phyloP scores from a whole-genome alignment of 1,139 yeast species.

The Candida tetrigidarum region DNA sequence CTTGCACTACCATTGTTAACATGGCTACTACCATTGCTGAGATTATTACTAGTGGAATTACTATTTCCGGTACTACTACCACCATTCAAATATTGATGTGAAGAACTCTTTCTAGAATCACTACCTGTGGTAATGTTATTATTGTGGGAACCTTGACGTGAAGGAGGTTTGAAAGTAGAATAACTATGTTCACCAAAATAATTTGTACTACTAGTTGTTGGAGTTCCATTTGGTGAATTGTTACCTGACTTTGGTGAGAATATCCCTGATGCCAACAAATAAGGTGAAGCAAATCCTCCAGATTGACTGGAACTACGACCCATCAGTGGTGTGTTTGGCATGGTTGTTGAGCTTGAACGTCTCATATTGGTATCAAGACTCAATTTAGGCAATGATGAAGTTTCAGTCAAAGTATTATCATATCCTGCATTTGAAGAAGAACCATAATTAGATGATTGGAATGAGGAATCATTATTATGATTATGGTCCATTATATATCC shows the following conservation, averaged over 20 bases:
- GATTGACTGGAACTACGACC: constrained; percentile 25
- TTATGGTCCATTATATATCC: constrained; percentile 38
- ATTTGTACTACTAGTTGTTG: constrained; percentile 15
- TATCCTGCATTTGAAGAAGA: constrained; percentile 25
- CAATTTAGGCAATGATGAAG: constrained; percentile 30
- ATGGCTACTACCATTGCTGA: not conserved
- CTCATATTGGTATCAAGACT: constrained; percentile 33
- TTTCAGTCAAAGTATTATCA: constrained; percentile 38
- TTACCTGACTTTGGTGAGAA: constrained; percentile 49
- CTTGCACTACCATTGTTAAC: not conserved
- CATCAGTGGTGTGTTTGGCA: constrained; percentile 36
- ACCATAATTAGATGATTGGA: constrained; percentile 25
- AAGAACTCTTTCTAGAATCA: constrained; percentile 10
- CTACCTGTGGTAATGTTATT: not conserved
- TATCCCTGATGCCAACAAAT: constrained; percentile 59
- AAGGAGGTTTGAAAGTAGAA: constrained; percentile 11
- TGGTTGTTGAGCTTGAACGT: constrained; percentile 2
- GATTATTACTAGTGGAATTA: not conserved
- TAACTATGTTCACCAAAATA: constrained; percentile 12
- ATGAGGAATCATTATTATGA: constrained; percentile 13
- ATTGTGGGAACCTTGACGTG: constrained; percentile 10
- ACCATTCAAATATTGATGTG: constrained; percentile 1
- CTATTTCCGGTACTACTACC: not conserved
- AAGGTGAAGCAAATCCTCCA: constrained; percentile 68
- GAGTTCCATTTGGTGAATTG: constrained; percentile 27